Percentiles rank a stretch among this genome's conserved stretches.
Conservation (phyloP, 1,139 yeast species). For the Debaryomyces fabryi region DNA sequence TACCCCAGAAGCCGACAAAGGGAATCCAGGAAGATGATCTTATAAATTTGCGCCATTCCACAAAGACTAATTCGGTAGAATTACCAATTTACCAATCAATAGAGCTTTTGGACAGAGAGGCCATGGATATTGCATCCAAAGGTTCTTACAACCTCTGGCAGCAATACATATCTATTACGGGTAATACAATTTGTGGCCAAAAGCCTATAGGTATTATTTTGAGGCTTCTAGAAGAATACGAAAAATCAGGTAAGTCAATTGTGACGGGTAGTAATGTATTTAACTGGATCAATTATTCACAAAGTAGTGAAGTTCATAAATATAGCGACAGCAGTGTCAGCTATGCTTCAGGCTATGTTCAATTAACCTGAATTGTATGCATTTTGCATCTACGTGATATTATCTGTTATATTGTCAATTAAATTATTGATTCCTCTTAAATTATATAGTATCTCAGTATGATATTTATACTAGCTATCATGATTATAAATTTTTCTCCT, state of each 20-base stretch:
- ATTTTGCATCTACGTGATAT: background rate
- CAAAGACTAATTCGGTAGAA: slow-evolving; percentile 14
- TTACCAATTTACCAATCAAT: slow-evolving; percentile 70
- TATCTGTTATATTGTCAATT: background rate
- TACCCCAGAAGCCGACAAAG: slow-evolving; percentile 27
- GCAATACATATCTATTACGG: slow-evolving; percentile 65
- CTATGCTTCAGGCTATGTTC: slow-evolving; percentile 80
- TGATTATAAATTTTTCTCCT: background rate
- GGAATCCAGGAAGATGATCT: slow-evolving; percentile 18
- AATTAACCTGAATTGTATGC: background rate
- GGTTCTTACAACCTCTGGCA: slow-evolving; percentile 65
- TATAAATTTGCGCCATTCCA: slow-evolving; percentile 17
- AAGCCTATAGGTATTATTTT: slow-evolving; percentile 74
- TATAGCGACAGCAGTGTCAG: slow-evolving; percentile 78
- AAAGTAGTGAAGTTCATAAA: slow-evolving; percentile 60
- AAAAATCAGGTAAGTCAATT: slow-evolving; percentile 9
- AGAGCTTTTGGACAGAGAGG: slow-evolving; percentile 67
- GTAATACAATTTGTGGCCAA: slow-evolving; percentile 93
- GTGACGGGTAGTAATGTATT: slow-evolving; percentile 28
- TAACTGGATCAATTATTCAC: slow-evolving; percentile 81
- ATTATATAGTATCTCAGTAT: background rate
- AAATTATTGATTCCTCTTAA: background rate
- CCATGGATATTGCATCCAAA: slow-evolving; percentile 62
- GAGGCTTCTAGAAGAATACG: slow-evolving; percentile 45
- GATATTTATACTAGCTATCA: background rate